Conservation (phyloP, 495 filamentous ascomycete species). For the Penicillium canariense region DNA sequence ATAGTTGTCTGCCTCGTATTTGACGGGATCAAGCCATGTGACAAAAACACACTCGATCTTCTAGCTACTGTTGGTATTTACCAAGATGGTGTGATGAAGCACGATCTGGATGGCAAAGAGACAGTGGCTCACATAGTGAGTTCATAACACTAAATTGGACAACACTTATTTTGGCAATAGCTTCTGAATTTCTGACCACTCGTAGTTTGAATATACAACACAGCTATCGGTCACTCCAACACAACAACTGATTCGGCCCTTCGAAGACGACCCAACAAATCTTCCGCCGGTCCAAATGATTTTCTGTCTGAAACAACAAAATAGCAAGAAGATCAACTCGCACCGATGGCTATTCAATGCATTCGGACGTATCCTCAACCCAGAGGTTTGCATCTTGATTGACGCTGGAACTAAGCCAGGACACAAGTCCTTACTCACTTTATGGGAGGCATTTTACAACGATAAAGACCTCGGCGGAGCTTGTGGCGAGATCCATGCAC, state of each 20-base stretch:
- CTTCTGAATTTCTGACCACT: neutral
- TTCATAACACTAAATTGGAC: neutral
- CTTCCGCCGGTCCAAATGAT: constrained; percentile 67
- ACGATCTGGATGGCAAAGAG: constrained; percentile 92
- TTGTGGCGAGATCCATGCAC: constrained; percentile 97
- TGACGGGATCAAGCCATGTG: constrained; percentile 94
- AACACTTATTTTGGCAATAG: neutral
- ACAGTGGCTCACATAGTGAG: constrained; percentile 86
- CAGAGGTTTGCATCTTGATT: constrained; percentile 91
- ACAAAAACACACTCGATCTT: constrained; percentile 92
- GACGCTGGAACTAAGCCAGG: constrained; percentile 96
- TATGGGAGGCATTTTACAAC: constrained; percentile 99
- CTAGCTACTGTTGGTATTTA: constrained; percentile 93
- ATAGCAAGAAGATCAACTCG: constrained; percentile 89
- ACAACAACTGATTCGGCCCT: constrained; percentile 14
- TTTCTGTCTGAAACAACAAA: constrained; percentile 17
- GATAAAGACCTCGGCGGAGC: constrained; percentile 96
- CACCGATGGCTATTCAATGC: constrained; percentile 97
- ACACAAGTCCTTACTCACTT: constrained; percentile 77
- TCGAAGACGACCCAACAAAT: constrained; percentile 13
- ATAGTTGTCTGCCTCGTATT: constrained; percentile 96
- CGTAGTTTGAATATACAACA: constrained; percentile 19
- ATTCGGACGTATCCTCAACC: constrained; percentile 92
- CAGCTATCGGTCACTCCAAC: constrained; percentile 20
- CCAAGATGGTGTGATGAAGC: constrained; percentile 98